Conservation (phyloP, 2,329 filamentous ascomycete genomes). For the Penicillium capsulatum region DNA sequence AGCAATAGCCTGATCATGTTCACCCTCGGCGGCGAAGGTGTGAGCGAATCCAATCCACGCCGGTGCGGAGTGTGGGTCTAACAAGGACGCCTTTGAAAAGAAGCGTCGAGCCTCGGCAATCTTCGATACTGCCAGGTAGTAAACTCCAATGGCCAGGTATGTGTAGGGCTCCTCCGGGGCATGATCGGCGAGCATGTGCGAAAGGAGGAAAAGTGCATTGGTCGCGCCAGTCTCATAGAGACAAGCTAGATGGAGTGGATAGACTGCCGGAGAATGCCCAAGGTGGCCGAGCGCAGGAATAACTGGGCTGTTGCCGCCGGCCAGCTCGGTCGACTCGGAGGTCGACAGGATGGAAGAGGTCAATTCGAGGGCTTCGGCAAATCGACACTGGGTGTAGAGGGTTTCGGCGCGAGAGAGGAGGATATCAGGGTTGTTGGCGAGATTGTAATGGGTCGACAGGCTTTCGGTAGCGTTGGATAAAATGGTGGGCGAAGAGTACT, state of each 20-base stretch:
- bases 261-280: slow-evolving; percentile 54
- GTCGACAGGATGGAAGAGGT: slow-evolving; percentile 76
- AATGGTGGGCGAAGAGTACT: slow-evolving; percentile 81
- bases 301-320: slow-evolving; percentile 25
- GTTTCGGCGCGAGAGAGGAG: slow-evolving; percentile 85
- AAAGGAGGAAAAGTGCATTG: slow-evolving; percentile 83
- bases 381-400: slow-evolving; percentile 90
- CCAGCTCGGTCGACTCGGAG: slow-evolving; percentile 77
- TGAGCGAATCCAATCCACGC: slow-evolving; percentile 99
- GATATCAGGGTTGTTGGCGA: slow-evolving; percentile 81
- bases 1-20: slow-evolving; percentile 96
- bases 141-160: slow-evolving; percentile 91
- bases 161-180: slow-evolving; percentile 87
- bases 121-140: slow-evolving; percentile 84
- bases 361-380: slow-evolving; percentile 77
- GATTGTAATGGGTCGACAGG: slow-evolving; percentile 87
- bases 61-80: slow-evolving; percentile 94
- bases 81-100: slow-evolving; percentile 95
- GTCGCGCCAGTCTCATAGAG: slow-evolving; percentile 82
- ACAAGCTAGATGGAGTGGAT: slow-evolving; percentile 87
- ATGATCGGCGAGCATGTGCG: slow-evolving; percentile 86
- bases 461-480: slow-evolving; percentile 85
- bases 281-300: slow-evolving; percentile 35
- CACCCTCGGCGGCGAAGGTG: slow-evolving; percentile 94
- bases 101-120: slow-evolving; percentile 91